Evolutionary conservation across 495 filamentous ascomycete species (phyloP).

Genomic region (Saxispiralis lemnorum): DNA sequence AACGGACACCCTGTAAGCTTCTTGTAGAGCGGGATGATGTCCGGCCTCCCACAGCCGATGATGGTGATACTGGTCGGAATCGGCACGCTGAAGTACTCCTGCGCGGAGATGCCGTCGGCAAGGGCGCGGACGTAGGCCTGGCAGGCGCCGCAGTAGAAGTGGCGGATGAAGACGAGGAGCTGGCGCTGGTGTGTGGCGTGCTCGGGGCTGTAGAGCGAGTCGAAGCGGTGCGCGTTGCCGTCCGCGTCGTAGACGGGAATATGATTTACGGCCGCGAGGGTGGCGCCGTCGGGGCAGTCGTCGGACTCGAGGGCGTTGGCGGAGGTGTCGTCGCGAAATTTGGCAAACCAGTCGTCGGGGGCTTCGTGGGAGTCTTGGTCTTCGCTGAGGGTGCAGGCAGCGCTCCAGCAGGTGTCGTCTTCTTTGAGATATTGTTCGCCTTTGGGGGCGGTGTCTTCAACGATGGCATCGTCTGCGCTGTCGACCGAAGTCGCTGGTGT

Average conservation of each 20-base stretch:
- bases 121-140: slow-evolving; percentile 8
- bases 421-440: background rate
- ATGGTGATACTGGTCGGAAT: slow-evolving; percentile 50
- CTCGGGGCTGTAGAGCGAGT: slow-evolving; percentile 43
- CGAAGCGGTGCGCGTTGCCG: slow-evolving; percentile 46
- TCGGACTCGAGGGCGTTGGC: background rate
- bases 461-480: background rate
- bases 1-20: slow-evolving; percentile 47
- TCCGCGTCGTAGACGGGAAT: slow-evolving; percentile 46
- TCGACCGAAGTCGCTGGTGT: background rate
- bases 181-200: slow-evolving; percentile 33
- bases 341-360: slow-evolving; percentile 10
- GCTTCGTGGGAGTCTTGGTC: background rate
- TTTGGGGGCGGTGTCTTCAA: background rate
- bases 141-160: slow-evolving; percentile 81
- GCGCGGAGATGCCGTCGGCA: slow-evolving; percentile 28
- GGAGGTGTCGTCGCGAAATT: slow-evolving; percentile 6
- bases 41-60: slow-evolving; percentile 62
- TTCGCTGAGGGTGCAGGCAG: background rate
- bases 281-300: slow-evolving; percentile 13
- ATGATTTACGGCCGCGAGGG: slow-evolving; percentile 20
- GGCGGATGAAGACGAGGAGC: slow-evolving; percentile 64
- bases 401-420: background rate
- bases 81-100: slow-evolving; percentile 54
- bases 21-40: slow-evolving; percentile 52